Conservation (phyloP, 305 asterid genomes). For the Withania somnifera region DNA sequence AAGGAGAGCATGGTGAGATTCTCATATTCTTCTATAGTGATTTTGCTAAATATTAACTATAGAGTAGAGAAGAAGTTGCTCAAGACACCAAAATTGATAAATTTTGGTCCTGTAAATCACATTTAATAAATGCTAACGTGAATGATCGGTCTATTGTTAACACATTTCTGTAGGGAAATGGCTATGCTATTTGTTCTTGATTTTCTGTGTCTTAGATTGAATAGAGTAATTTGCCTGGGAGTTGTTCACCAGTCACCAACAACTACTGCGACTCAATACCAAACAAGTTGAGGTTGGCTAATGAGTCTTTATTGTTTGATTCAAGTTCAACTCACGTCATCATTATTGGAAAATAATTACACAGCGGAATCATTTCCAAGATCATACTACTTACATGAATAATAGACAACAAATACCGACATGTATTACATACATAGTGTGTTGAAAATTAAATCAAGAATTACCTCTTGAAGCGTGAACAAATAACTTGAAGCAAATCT, state of each 20-base stretch:
- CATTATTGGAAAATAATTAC: too few relatives aligned
- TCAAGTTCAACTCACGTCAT: too few relatives aligned
- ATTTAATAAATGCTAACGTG: background rate
- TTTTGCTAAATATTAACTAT: background rate
- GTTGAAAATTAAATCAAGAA: too few relatives aligned
- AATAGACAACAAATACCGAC: too few relatives aligned
- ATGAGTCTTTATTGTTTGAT: too few relatives aligned
- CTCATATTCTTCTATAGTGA: background rate
- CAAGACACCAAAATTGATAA: background rate
- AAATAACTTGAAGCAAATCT: too few relatives aligned
- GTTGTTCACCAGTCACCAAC: background rate
- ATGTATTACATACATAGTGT: too few relatives aligned
- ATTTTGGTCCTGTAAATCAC: background rate
- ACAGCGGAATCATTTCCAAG: too few relatives aligned
- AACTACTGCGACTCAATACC: too few relatives aligned
- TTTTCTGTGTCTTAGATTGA: background rate
- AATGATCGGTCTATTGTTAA: background rate
- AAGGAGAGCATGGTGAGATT: background rate
- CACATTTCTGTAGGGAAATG: background rate
- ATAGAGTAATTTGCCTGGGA: background rate
- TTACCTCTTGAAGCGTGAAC: too few relatives aligned
- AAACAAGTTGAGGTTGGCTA: too few relatives aligned
- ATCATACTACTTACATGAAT: too few relatives aligned
- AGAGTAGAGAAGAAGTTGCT: background rate
- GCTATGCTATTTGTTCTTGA: background rate